Evolutionary conservation across 1,139 yeast genomes (phyloP), one percentile per base, ranked within the genome.

Genomic region (Tardiomyces blankii): DNA sequence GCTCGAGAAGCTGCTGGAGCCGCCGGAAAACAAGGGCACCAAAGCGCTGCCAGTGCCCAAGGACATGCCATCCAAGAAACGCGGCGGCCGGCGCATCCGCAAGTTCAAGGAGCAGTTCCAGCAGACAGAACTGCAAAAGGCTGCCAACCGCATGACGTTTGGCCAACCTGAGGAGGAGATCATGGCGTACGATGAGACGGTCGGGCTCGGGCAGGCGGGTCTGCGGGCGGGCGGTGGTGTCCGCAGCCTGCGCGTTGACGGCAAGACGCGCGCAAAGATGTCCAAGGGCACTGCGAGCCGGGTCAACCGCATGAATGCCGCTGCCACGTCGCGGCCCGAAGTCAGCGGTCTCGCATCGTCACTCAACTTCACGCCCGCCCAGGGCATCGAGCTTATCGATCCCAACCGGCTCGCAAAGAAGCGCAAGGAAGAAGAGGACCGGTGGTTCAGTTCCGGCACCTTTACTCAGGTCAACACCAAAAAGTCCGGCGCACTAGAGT

Each of bases 1-100:
- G 54, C 69, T 91, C 7, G 87, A 80, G 45, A 86, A 86, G 57
- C 64, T 87, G 33, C 72, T 79, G 28, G 78, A 82, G 13, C 93
- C 97, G 0, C 96, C 97, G 1, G 85, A 80, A 30, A 73, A 73
- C 25, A 68, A 72, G 18, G 77, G 75, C 0, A 73, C 77, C 4
- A 87, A 85, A 55, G 95, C 97, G 0, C 66, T 91, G 42, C 93
- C 96, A 0, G 72, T 80, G 1, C 98, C 98, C 0, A 71, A 76
- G 39, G 96, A 89, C 48, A 74, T 72, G 47, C 78, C 80, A 42
- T 80, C 91, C 4, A 85, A 85, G 64, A 83, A 82, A 55, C 72
- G 99, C 56, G 97, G 95, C 2, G 99, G 99, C 0, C 69, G 79
- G 52, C 69, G 89, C 49, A 73, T 83, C 52, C 70, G 95, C 44